Evolutionary conservation across 805 yeast genomes (phyloP).

Genomic region (Millerozyma acaciae): DNA sequence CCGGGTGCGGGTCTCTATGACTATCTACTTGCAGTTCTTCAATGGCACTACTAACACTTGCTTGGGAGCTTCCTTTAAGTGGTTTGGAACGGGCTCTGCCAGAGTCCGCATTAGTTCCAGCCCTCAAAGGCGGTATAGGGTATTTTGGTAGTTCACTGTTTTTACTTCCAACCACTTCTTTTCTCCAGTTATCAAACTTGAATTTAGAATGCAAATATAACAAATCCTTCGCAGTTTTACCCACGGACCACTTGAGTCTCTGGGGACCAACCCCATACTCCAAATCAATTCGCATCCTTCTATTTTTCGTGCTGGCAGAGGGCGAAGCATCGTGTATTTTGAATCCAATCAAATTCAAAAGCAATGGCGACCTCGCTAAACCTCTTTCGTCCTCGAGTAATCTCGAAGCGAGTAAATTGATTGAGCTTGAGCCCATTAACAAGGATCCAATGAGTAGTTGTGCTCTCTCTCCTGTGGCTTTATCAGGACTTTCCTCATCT

Average conservation of each 20-base stretch:
- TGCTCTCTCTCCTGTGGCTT: conserved; percentile 36
- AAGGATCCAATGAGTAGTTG: conserved; percentile 39
- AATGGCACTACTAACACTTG: neutral
- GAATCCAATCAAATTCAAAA: conserved; percentile 69
- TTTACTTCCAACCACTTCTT: conserved; percentile 28
- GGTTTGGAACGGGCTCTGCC: neutral
- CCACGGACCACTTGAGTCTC: conserved; percentile 74
- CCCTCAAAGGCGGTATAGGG: conserved; percentile 38
- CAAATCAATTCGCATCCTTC: conserved; percentile 61
- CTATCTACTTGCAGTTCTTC: neutral
- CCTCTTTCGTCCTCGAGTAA: conserved; percentile 76
- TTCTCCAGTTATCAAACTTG: conserved; percentile 43
- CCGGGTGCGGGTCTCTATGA: neutral
- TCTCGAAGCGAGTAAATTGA: conserved; percentile 68
- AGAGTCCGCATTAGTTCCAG: neutral
- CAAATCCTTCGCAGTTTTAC: conserved; percentile 69
- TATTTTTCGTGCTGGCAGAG: conserved; percentile 34
- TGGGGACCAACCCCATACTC: conserved; percentile 88
- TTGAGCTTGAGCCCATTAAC: conserved; percentile 67
- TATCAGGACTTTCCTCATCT: conserved; percentile 20
- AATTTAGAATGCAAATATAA: conserved; percentile 66
- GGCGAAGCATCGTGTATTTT: conserved; percentile 51
- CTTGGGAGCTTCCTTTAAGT: neutral
- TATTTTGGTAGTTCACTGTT: conserved; percentile 43
- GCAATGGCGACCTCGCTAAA: conserved; percentile 73